These are phyloP conservation scores for Penicillium riverlandense DNA, from an alignment of 495 filamentous ascomycete genomes.

Conservation along the genomic window DNA sequence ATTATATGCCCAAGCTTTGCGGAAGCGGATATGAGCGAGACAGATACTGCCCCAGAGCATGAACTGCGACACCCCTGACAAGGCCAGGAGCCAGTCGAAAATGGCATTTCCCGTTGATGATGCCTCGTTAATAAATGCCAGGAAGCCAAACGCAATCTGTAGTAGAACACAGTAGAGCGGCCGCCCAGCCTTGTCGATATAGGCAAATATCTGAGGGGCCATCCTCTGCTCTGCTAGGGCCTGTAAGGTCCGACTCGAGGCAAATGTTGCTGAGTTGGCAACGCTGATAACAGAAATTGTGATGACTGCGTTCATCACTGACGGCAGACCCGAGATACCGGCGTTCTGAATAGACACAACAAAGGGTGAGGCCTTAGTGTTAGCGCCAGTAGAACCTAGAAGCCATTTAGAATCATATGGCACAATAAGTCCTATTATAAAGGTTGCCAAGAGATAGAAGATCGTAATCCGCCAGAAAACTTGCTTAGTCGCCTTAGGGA, in stretches of 20 bases:
- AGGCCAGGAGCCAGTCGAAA: constrained; percentile 44
- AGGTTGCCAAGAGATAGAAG: constrained; percentile 57
- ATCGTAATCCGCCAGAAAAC: constrained; percentile 66
- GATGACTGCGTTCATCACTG: constrained; percentile 65
- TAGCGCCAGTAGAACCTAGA: no score
- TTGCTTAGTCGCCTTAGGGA: constrained; percentile 66
- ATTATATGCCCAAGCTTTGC: constrained; percentile 27
- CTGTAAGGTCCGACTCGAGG: constrained; percentile 49
- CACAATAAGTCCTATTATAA: neutral
- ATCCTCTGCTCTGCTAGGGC: constrained; percentile 46
- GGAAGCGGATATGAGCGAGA: constrained; percentile 48
- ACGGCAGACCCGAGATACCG: constrained; percentile 51
- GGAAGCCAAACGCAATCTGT: constrained; percentile 6
- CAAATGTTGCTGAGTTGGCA: constrained; percentile 68
- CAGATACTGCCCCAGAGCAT: constrained; percentile 48
- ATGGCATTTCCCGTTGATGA: constrained; percentile 2
- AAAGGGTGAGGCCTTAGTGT: constrained; percentile 35
- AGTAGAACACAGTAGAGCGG: constrained; percentile 27
- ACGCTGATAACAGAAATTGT: constrained; percentile 55
- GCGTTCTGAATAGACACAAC: constrained; percentile 51
- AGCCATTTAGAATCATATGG: constrained; percentile 28
- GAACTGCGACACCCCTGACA: constrained; percentile 45
- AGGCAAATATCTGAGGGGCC: constrained; percentile 41
- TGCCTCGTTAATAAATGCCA: constrained; percentile 17
- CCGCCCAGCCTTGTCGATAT: constrained; percentile 29